Base-by-base conservation (phyloP, 352 stramenopile genomes). In the Globisporangium canariense region DNA sequence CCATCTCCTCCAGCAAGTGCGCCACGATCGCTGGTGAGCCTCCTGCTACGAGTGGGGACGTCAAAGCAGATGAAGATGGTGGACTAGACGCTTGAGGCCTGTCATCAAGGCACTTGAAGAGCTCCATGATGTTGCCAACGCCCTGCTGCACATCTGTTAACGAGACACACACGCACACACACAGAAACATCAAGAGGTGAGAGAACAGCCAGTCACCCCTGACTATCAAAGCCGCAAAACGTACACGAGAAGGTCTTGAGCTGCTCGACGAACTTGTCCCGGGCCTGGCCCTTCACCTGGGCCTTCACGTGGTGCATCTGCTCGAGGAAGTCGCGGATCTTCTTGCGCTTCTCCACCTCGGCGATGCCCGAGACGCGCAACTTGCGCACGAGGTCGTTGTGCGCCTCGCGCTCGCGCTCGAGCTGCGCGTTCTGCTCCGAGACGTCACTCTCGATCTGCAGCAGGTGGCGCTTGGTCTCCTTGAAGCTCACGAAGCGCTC, bases 311-410 rank as follows among this genome's bases (percentile, higher is more conserved):
- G 68, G 14, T 78, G 64, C 58, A 74, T 67, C 16, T 79, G 66
- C 66, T 89, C 79, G 13, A 87, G 57, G 49, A 79, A 76, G 40
- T 89, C 79, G 4, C 77, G 77, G 47, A 87, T 75, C 47, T 79
- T 73, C 60, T 80, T 82, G 30, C 79, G 77, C 54, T 86, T 79
- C 60, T 73, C 78, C 11, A 84, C 64, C 47, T 79, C 79, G 8
- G 76, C 72, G 49, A 74, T 78, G 3, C 77, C 79, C 11, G 76
- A 86, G 22, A 83, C 62, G 4, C 79, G 71, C 55, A 89, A 60
- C 52, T 71, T 70, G 28, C 71, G 63, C 11, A 82, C 58, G 45
- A 82, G 71, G 0, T 67, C 58, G 14, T 57, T 50, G 52, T 79
- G 71, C 0, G 62, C 50, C 32, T 77, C 45, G 20, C 71, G 69